phyloP scores from a whole-genome alignment of 345 rosid species.

The Salix dunnii region DNA sequence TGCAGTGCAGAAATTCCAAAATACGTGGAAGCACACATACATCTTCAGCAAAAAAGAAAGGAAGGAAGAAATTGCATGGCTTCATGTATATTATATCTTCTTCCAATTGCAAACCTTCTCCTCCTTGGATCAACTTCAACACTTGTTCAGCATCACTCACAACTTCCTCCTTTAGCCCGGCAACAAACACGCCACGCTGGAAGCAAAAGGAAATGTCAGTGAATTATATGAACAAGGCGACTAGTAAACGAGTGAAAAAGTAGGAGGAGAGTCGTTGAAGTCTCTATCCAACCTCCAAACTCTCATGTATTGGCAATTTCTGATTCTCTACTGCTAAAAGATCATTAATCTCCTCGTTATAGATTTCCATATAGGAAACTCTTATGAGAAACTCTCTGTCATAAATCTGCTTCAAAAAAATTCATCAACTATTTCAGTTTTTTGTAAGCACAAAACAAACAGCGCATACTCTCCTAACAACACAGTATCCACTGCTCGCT shows the following conservation, averaged over 20 bases:
- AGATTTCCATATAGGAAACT: slow-evolving; percentile 95
- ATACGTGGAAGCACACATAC: background rate
- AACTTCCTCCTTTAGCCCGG: slow-evolving; percentile 84
- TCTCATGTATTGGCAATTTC: slow-evolving; percentile 85
- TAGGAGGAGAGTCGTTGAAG: background rate
- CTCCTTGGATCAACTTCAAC: slow-evolving; percentile 67
- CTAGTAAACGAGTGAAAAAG: background rate
- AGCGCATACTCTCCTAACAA: background rate
- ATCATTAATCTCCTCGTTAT: slow-evolving; percentile 89
- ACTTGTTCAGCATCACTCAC: slow-evolving; percentile 82
- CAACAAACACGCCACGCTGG: slow-evolving; percentile 85
- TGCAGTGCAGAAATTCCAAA: slow-evolving; percentile 15
- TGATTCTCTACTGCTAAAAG: slow-evolving; percentile 76
- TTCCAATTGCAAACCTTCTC: slow-evolving; percentile 61
- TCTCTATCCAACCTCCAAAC: slow-evolving; percentile 64
- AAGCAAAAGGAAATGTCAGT: slow-evolving; percentile 18
- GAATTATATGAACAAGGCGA: slow-evolving; percentile 10
- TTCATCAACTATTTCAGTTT: background rate
- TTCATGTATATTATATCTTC: slow-evolving; percentile 11
- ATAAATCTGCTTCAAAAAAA: slow-evolving; percentile 44
- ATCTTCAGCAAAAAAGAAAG: background rate
- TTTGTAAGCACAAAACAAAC: background rate
- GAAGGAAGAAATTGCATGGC: background rate
- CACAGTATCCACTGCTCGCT: background rate
- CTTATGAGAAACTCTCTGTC: slow-evolving; percentile 90